A percentile compares a stretch with the other conserved stretches of the same genome.
Evolutionary conservation across 257 asterid species (phyloP).

Genomic region (Verbena officinalis): DNA sequence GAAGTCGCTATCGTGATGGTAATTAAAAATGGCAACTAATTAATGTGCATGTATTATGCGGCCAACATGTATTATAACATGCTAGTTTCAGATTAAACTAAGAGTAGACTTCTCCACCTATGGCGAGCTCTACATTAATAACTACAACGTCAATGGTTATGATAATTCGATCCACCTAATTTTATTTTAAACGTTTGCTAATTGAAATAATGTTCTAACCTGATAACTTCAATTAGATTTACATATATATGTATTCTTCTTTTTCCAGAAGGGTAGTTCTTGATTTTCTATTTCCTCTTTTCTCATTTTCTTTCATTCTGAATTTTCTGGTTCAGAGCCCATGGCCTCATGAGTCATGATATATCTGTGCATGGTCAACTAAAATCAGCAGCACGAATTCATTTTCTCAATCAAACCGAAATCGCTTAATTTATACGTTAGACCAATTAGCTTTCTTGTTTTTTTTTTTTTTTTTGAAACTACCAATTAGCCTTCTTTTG

Average conservation of each 20-base stretch:
- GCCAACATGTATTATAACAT: too few species aligned
- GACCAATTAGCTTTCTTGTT: constrained; percentile 5
- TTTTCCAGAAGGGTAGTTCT: background rate
- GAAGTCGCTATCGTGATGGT: too few species aligned
- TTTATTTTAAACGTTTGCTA: too few species aligned
- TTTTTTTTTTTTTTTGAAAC: too few species aligned
- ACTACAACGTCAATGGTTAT: background rate
- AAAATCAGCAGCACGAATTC: constrained; percentile 19
- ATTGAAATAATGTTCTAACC: background rate
- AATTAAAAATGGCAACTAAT: too few species aligned
- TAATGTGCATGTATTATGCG: too few species aligned
- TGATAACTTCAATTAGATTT: background rate
- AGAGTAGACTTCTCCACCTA: too few species aligned
- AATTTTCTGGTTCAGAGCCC: background rate
- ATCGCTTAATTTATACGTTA: constrained; percentile 10
- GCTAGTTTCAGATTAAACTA: too few species aligned
- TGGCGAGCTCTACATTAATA: background rate
- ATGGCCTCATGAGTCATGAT: background rate
- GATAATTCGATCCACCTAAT: background rate
- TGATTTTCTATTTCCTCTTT: background rate
- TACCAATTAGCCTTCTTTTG: background rate
- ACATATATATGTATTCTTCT: background rate
- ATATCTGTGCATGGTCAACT: constrained; percentile 29
- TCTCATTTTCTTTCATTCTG: background rate
- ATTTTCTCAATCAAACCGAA: background rate